A percentile compares a stretch with the other conserved stretches of the same genome.
Conservation (phyloP, 2,329 filamentous ascomycete species). For the Chaetothyriales sp. region DNA sequence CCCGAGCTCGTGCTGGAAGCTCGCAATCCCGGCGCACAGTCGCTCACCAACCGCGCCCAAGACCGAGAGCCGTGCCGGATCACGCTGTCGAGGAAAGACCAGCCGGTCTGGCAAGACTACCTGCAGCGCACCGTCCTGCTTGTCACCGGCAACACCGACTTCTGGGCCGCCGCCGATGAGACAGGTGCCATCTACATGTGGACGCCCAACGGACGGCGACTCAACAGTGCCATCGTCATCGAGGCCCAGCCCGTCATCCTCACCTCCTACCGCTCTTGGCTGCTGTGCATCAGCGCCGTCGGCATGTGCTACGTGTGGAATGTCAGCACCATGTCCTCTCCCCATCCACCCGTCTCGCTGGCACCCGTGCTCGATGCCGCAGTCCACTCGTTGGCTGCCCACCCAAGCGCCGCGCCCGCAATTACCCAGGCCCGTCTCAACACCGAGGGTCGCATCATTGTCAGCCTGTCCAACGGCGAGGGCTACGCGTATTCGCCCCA, state of each 20-base stretch:
- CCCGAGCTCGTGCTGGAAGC: slow-evolving; percentile 76
- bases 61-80: slow-evolving; percentile 73
- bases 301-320: slow-evolving; percentile 94
- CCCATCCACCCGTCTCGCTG: slow-evolving; percentile 79
- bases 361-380: slow-evolving; percentile 82
- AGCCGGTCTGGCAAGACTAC: slow-evolving; percentile 84
- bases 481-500: slow-evolving; percentile 77
- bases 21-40: slow-evolving; percentile 57
- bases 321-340: slow-evolving; percentile 64
- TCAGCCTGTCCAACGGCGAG: slow-evolving; percentile 90
- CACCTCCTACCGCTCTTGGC: slow-evolving; percentile 77
- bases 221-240: slow-evolving; percentile 71
- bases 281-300: slow-evolving; percentile 76
- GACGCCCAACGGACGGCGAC: slow-evolving; percentile 77
- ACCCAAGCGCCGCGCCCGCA: slow-evolving; percentile 66
- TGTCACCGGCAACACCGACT: slow-evolving; percentile 74
- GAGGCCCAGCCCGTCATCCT: slow-evolving; percentile 91
- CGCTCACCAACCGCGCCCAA: slow-evolving; percentile 45
- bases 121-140: slow-evolving; percentile 76
- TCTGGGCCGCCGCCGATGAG: slow-evolving; percentile 89
- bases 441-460: slow-evolving; percentile 67
- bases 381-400: slow-evolving; percentile 60
- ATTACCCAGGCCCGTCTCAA: slow-evolving; percentile 88
- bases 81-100: slow-evolving; percentile 65
- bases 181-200: slow-evolving; percentile 82